A percentile compares a stretch with the other conserved stretches of the same genome.
phyloP scores from a whole-genome alignment of 2,329 filamentous ascomycete genomes.

The Neonectria neomacrospora region DNA sequence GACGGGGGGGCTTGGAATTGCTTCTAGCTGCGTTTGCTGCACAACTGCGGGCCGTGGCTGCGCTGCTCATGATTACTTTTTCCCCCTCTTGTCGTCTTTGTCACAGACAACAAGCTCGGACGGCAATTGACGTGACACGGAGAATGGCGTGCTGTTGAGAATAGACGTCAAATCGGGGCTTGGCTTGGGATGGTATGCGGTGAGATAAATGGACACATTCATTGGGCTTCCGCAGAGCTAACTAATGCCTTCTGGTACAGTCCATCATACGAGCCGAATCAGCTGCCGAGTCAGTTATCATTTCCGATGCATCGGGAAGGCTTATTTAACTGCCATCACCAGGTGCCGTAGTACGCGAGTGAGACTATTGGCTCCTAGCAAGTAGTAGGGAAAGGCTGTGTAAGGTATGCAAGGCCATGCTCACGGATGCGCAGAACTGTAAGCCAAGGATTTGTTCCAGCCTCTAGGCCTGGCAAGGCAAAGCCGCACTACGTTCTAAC shows the following conservation, averaged over 20 bases:
- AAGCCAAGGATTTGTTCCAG: too few species aligned
- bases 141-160: slow-evolving; percentile 20
- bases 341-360: background rate
- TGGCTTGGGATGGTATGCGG: background rate
- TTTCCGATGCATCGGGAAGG: slow-evolving; percentile 9
- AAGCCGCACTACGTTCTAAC: background rate
- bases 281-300: slow-evolving; percentile 20
- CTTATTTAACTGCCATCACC: slow-evolving; percentile 4
- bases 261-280: slow-evolving; percentile 7
- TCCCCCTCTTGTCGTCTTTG: background rate
- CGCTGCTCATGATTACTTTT: slow-evolving; percentile 6
- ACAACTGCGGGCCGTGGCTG: background rate
- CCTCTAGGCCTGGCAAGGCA: background rate
- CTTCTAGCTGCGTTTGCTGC: background rate
- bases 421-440: slow-evolving; percentile 14
- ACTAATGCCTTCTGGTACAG: background rate
- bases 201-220: background rate
- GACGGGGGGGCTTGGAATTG: background rate
- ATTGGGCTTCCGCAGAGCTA: background rate
- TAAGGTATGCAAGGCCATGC: background rate
- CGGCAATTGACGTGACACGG: slow-evolving; percentile 6
- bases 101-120: slow-evolving; percentile 9
- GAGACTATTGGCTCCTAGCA: slow-evolving; percentile 19
- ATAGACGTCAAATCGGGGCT: slow-evolving; percentile 4
- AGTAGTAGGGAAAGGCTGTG: background rate